phyloP scores from a whole-genome alignment of 352 stramenopile species.

The Albugo laibachii region DNA sequence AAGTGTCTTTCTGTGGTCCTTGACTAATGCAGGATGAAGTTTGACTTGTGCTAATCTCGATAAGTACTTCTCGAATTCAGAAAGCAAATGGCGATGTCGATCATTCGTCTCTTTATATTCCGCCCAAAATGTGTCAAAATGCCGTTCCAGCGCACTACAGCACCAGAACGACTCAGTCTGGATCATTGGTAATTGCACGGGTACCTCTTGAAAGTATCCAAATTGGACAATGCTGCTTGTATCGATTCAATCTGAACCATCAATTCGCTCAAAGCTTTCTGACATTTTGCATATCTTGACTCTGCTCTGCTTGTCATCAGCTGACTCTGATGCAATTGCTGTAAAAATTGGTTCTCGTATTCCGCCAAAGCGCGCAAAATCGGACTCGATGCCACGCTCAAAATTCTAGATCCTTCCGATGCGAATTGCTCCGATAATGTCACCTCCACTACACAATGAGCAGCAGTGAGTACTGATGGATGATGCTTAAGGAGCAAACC shows the following conservation, averaged over 20 bases:
- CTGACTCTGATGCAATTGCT: conserved; percentile 49
- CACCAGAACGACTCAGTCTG: background rate
- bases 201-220: conserved; percentile 51
- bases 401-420: conserved; percentile 8
- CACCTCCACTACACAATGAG: conserved; percentile 31
- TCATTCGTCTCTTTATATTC: conserved; percentile 39
- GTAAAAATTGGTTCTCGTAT: conserved; percentile 65
- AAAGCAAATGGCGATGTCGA: conserved; percentile 36
- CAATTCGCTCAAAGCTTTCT: conserved; percentile 26
- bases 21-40: conserved; percentile 42
- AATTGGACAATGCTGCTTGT: conserved; percentile 43
- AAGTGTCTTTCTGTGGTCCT: conserved; percentile 35
- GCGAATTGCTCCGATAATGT: conserved; percentile 38
- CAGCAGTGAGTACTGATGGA: conserved; percentile 1
- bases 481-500: background rate
- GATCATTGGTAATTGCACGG: background rate
- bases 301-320: conserved; percentile 25
- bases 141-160: conserved; percentile 46
- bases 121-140: conserved; percentile 61
- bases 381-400: conserved; percentile 62
- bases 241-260: conserved; percentile 54
- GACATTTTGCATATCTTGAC: conserved; percentile 34
- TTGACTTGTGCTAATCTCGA: conserved; percentile 26
- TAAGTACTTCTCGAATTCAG: conserved; percentile 51
- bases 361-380: conserved; percentile 57